Evolutionary conservation across 176 grass and related monocot genomes (phyloP).

Genomic region (Oryza officinalis): DNA sequence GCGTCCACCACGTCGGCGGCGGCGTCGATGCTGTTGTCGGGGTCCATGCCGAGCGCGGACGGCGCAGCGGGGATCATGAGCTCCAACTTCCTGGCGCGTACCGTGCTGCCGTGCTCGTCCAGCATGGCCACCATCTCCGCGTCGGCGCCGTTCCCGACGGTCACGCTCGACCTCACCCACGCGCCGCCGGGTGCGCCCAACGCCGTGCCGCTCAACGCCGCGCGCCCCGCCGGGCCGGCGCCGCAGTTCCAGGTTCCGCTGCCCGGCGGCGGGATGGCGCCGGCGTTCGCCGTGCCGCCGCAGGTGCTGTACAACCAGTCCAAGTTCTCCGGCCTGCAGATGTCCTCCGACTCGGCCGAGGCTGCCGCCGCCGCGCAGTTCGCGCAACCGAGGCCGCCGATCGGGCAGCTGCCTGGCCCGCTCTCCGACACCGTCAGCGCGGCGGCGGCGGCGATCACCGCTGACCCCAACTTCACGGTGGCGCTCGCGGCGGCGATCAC

Average conservation of each 20-base stretch:
- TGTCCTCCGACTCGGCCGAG: constrained; percentile 50
- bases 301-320: constrained; percentile 64
- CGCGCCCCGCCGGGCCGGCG: constrained; percentile 9
- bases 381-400: constrained; percentile 39
- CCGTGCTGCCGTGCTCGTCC: constrained; percentile 82
- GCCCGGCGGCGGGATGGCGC: constrained; percentile 9
- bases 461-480: constrained; percentile 81
- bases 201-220: constrained; percentile 44
- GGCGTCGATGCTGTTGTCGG: constrained; percentile 81
- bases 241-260: constrained; percentile 59
- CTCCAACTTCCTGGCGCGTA: constrained; percentile 69
- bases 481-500: constrained; percentile 85
- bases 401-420: constrained; percentile 3
- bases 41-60: constrained; percentile 77
- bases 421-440: constrained; percentile 66
- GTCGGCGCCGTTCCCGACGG: constrained; percentile 85
- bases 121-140: constrained; percentile 91
- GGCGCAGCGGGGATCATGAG: constrained; percentile 45
- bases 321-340: constrained; percentile 73
- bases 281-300: constrained; percentile 40
- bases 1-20: constrained; percentile 89
- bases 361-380: constrained; percentile 32
- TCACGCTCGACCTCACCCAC: constrained; percentile 90
- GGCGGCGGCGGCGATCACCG: constrained; percentile 72
- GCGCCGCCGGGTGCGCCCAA: constrained; percentile 29